phyloP scores from a whole-genome alignment of 2,329 filamentous ascomycete species.

The Leptographium lundbergii region DNA sequence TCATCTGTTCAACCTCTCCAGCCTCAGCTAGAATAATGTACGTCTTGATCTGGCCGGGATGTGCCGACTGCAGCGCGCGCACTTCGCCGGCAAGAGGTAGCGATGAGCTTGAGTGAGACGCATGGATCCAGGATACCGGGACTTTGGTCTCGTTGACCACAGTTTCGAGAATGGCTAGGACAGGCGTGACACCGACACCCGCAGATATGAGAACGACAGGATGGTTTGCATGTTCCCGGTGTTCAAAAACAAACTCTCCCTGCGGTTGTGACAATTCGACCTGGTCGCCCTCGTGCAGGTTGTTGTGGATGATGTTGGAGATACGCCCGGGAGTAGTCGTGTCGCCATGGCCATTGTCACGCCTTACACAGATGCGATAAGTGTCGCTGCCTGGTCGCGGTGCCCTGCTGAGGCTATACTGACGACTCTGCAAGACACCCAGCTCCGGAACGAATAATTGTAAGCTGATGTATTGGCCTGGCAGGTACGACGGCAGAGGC shows the following conservation, averaged over 20 bases:
- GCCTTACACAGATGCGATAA: slow-evolving; percentile 67
- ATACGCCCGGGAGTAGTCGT: slow-evolving; percentile 32
- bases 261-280: slow-evolving; percentile 43
- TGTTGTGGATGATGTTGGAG: slow-evolving; percentile 38
- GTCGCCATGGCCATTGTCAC: slow-evolving; percentile 29
- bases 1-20: slow-evolving; percentile 20
- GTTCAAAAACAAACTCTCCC: slow-evolving; percentile 51
- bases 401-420: slow-evolving; percentile 61
- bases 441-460: slow-evolving; percentile 48
- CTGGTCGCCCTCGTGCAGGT: slow-evolving; percentile 35
- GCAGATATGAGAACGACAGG: slow-evolving; percentile 55
- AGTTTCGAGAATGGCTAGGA: slow-evolving; percentile 52
- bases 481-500: slow-evolving; percentile 46
- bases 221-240: slow-evolving; percentile 24
- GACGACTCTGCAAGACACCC: slow-evolving; percentile 54
- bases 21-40: slow-evolving; percentile 44
- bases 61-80: slow-evolving; percentile 25
- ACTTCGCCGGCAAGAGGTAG: slow-evolving; percentile 45
- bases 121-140: slow-evolving; percentile 52
- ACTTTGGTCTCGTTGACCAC: slow-evolving; percentile 22
- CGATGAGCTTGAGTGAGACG: slow-evolving; percentile 33
- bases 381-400: slow-evolving; percentile 34
- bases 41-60: slow-evolving; percentile 31
- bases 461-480: slow-evolving; percentile 64
- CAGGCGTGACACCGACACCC: slow-evolving; percentile 55